A percentile compares a stretch with the other conserved stretches of the same genome.
Conservation (phyloP, 768 basidiomycete genomes). For the Asterophora parasitica region DNA sequence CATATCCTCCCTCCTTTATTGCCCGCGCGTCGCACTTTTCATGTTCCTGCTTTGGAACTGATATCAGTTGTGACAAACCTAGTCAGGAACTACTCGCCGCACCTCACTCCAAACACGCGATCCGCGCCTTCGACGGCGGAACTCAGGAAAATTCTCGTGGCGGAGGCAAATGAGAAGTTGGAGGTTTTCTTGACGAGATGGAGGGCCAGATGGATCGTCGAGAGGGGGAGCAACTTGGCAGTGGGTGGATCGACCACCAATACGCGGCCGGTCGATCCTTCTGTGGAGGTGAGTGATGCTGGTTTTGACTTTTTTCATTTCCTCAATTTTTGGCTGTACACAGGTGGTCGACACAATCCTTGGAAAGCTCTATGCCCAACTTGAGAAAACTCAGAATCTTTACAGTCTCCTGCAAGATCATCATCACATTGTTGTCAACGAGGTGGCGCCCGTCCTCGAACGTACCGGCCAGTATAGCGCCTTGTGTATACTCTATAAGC, state of each 20-base stretch:
- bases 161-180: conserved; percentile 74
- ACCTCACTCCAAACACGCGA: conserved; percentile 66
- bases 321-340: not conserved
- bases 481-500: conserved; percentile 56
- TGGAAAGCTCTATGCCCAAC: conserved; percentile 64
- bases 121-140: conserved; percentile 68
- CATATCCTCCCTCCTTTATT: conserved; percentile 18
- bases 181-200: conserved; percentile 62
- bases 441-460: conserved; percentile 58
- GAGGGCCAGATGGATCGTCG: conserved; percentile 39
- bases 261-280: conserved; percentile 5
- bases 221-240: conserved; percentile 19
- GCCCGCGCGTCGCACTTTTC: conserved; percentile 25
- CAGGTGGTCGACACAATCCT: conserved; percentile 82
- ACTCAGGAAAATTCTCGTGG: conserved; percentile 56
- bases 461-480: conserved; percentile 52
- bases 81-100: conserved; percentile 90
- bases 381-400: conserved; percentile 58
- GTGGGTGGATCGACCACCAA: conserved; percentile 7
- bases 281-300: conserved; percentile 12
- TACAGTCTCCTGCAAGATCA: conserved; percentile 51
- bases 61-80: conserved; percentile 82
- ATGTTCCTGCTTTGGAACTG: conserved; percentile 56
- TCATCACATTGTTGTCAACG: conserved; percentile 50
- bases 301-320: not conserved